Base-by-base conservation (phyloP, 2,329 filamentous ascomycete species). In the Phoma herbarum region DNA sequence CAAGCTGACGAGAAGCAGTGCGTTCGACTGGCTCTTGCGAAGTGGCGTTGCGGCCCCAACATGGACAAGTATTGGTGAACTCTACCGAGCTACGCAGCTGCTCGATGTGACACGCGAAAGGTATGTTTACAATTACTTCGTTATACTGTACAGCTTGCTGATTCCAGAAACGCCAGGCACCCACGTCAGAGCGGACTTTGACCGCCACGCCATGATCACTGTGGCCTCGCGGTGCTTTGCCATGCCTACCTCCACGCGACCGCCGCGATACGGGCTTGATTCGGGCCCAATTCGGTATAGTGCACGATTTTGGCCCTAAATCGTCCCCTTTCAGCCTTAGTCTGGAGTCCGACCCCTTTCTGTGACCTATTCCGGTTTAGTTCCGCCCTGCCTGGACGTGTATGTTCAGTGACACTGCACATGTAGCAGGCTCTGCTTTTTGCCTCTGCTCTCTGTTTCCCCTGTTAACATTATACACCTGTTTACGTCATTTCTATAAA, bases 291-390 rank as follows among this genome's bases (percentile, higher is more conserved):
- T 53, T 23, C 9, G 42, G n/a, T 12, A 9, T 53, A 53, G 50
- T 14, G 52, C 43, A 5, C 43, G 33, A 54, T 42, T 48, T 26
- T 25, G 12, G 52, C 43, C 33, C 51, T 54, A 11, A 41, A 22
- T 54, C 43, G 51, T 33, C 31, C 25, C 26, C 43, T 42, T 42
- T 25, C 12, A 41, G 43, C 43, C 43, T 47, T 41, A 47, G 26
- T 48, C 42, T 42, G 25, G 35, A 54, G 44, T 48, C 33, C 33
- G 22, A 48, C 43, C 43, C 33, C 52, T 48, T 54, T 54, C 42
- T 6, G 10, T 45, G 16, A 28, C 20, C 33, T 49, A 41, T 39
- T 49, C 33, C 8, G 9, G 46, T 39, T 16, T 49, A 49, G 46
- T 31, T 49, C 31, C 14, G 16, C 31, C 31, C 46, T 49, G 46